These are phyloP conservation scores for Ophiocordyceps camponoti-saundersi DNA, from an alignment of 2,329 filamentous ascomycete genomes.

Conservation along the genomic window DNA sequence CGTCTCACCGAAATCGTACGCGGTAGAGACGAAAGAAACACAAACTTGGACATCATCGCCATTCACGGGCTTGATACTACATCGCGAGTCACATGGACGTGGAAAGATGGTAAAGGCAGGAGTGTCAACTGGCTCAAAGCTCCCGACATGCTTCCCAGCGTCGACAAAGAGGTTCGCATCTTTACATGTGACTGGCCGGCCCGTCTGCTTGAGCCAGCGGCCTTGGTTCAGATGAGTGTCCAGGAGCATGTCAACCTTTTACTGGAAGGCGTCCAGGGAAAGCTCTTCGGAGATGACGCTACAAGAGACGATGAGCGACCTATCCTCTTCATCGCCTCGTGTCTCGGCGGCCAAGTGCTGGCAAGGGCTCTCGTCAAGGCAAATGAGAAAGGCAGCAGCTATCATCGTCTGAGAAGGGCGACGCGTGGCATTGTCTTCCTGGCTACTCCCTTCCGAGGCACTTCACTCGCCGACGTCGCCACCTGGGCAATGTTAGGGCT, in stretches of 20 bases:
- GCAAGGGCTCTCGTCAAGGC: slow-evolving; percentile 10
- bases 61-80: slow-evolving; percentile 16
- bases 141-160: slow-evolving; percentile 8
- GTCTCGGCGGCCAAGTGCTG: slow-evolving; percentile 14
- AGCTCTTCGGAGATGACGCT: not conserved
- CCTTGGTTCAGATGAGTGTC: slow-evolving; percentile 5
- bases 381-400: slow-evolving; percentile 4
- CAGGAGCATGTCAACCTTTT: slow-evolving; percentile 8
- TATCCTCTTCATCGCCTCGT: slow-evolving; percentile 16
- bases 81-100: slow-evolving; percentile 13
- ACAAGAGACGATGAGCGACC: slow-evolving; percentile 4
- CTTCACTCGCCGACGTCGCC: slow-evolving; percentile 9
- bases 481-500: slow-evolving; percentile 6
- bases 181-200: slow-evolving; percentile 13
- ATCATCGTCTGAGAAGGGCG: slow-evolving; percentile 4
- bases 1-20: too few species aligned
- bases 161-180: slow-evolving; percentile 7
- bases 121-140: slow-evolving; percentile 11
- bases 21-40: too few species aligned
- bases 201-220: slow-evolving; percentile 5
- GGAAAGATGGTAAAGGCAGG: slow-evolving; percentile 1
- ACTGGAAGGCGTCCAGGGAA: slow-evolving; percentile 8
- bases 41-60: slow-evolving; percentile 15
- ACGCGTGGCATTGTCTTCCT: slow-evolving; percentile 11
- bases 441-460: slow-evolving; percentile 12